These are phyloP conservation scores for Nepenthes mirabilis DNA, from an alignment of 148 eudicot genomes.

Conservation along the genomic window DNA sequence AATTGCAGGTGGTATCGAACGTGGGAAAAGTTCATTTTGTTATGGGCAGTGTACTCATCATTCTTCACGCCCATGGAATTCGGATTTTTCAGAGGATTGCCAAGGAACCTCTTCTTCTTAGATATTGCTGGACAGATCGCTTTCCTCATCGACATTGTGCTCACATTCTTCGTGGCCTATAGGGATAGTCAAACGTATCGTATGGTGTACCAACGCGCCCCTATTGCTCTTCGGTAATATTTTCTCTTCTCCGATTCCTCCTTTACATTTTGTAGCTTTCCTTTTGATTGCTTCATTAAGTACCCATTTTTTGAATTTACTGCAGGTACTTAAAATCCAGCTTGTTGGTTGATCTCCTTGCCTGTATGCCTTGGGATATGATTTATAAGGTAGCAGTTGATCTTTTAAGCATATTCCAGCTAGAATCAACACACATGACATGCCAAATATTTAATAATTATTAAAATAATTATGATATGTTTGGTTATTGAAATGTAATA, in stretches of 20 bases:
- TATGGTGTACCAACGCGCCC: constrained; percentile 44
- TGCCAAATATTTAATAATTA: no score
- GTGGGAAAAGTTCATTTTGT: constrained; percentile 67
- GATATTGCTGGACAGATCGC: constrained; percentile 76
- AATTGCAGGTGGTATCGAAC: constrained; percentile 66
- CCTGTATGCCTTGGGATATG: constrained; percentile 89
- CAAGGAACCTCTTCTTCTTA: constrained; percentile 47
- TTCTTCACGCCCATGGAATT: constrained; percentile 95
- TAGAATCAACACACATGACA: no score
- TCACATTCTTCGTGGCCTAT: constrained; percentile 78
- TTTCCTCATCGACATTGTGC: constrained; percentile 67
- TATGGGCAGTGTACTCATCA: constrained; percentile 80
- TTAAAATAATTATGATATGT: no score
- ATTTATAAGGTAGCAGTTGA: constrained; percentile 52
- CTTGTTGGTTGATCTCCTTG: constrained; percentile 65
- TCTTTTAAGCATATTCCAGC: no score
- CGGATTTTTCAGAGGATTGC: constrained; percentile 87
- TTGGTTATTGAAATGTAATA: no score
- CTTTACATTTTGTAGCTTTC: neutral
- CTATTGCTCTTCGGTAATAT: constrained; percentile 62
- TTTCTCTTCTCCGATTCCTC: neutral
- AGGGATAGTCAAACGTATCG: constrained; percentile 68
- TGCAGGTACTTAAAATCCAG: constrained; percentile 79
- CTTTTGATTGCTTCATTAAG: neutral
- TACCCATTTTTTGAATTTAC: neutral